Evolutionary conservation across 257 asterid species (phyloP), one percentile per base, ranked within the genome.

Genomic region (Jasminum sambac): DNA sequence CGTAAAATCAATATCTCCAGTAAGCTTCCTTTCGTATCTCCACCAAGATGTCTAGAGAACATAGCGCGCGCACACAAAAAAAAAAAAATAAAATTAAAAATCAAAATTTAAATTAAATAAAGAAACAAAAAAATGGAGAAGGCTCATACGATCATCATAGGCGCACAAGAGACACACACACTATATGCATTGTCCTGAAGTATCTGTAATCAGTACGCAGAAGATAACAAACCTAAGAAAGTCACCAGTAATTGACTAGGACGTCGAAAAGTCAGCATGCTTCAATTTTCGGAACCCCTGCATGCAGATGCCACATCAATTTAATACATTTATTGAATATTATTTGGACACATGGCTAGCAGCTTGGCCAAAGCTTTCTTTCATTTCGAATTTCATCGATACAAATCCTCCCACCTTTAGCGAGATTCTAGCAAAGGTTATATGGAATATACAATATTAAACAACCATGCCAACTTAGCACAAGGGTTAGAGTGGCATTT

Each of bases 211-310:
- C 14, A 11, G 21, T 38, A 44, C 19, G 2, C 23, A 24, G 68
- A 67, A 37, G 67, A 10, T 64, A 25, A 65, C 87, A 71, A 80
- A 90, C 97, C 88, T 88, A 59, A 92, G 96, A 85, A 92, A 90
- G 62, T 84, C 84, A 3, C 98, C 98, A 68, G 90, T 83, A 64
- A 92, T 77, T 0, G 92, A 81, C 68, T 82, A 86, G 68, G 97
- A 88, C 2, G 86, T 78, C 66, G 98, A 84, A 82, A 92, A 88
- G 84, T 92, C 96, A 73, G 82, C 87, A 77, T 74, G 82, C 79
- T 83, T 88, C 71, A 92, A 75, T 59, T 81, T 73, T 63, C 80
- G 91, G 72, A 88, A 84, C 61, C 96, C 96, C 96, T 90, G 90
- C 83, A 82, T 13, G 69, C 57, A 68, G 34, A 55, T 10, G 61